Conservation (phyloP, 2,329 filamentous ascomycete genomes). For the Pezicula carpinea region DNA sequence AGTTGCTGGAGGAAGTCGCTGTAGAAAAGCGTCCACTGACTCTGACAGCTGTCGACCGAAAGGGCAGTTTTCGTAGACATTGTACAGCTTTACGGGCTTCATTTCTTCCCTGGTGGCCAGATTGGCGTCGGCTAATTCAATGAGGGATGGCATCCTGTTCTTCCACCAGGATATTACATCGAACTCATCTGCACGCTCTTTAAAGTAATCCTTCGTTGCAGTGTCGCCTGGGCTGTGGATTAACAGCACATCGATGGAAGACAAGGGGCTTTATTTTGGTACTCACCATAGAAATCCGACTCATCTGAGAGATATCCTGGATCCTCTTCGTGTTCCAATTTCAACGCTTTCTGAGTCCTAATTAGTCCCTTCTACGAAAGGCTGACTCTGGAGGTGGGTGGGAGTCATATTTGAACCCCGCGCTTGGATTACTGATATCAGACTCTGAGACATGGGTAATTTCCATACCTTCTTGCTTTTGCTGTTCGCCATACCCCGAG, state of each 20-base stretch:
- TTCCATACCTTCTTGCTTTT: no score
- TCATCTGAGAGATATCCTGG: constrained; percentile 32
- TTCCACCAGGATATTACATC: constrained; percentile 47
- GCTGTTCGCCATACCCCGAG: no score
- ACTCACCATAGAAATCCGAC: constrained; percentile 52
- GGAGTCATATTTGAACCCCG: no score
- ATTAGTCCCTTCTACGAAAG: no score
- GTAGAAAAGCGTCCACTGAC: constrained; percentile 59
- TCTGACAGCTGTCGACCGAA: constrained; percentile 61
- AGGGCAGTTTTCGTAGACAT: constrained; percentile 50
- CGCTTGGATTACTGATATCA: no score
- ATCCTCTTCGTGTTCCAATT: constrained; percentile 3
- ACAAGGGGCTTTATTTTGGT: constrained; percentile 1
- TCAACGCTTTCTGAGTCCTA: background rate
- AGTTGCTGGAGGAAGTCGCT: constrained; percentile 62
- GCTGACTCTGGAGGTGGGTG: no score
- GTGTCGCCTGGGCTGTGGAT: constrained; percentile 45
- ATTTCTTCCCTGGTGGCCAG: constrained; percentile 7
- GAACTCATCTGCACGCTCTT: constrained; percentile 46
- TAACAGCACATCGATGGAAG: constrained; percentile 7
- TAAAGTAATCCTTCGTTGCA: constrained; percentile 40
- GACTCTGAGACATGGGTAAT: no score
- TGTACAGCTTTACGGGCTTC: constrained; percentile 38
- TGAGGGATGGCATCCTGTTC: constrained; percentile 27
- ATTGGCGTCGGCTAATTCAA: constrained; percentile 29